Base-by-base conservation (phyloP, 371 early-diverging fungal species). In the Rhizopus stolonifer region DNA sequence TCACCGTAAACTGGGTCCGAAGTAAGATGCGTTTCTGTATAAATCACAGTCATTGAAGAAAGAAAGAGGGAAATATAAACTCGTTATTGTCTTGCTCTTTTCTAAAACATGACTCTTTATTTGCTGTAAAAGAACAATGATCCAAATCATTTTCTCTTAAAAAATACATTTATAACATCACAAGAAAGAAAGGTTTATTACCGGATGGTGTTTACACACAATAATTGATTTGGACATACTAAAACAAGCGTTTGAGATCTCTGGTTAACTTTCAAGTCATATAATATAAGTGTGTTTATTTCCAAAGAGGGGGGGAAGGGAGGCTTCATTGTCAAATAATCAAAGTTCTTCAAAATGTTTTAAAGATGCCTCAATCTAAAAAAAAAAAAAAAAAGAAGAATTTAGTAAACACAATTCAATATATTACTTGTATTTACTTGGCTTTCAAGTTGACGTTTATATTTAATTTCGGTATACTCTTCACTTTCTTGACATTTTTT, bases 401-500 rank as follows among this genome's bases (percentile, higher is more conserved):
- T 13, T 21, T 6, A 14, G 1, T 13, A 22, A 11, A 10, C 5
- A n/a, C 6, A 15, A 18, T 9, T n/a, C 13, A 32, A 21, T 11
- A 17, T 31, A 8, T 47, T 10, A 18, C 11, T 10, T 13, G 2
- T 26, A 18, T 15, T 32, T 48, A 84, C 78, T 71, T 85, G 84
- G 8, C 55, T 52, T 44, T 77, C 71, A 6, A 87, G 64, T 51
- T 84, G 85, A 21, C 74, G 73, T 15, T 73, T 71, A 53, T 89
- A 87, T 33, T 74, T 73, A 29, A 74, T 74, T 62, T 89, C 89
- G 22, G 82, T 81, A 62, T 80, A 87, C 7, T 67, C 67, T 10
- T 60, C 47, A 22, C 54, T 58, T 34, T 56, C 43, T 18, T 68
- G 56, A 52, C 68, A 67, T 0, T 54, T 71, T 9, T 74, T 70